Evolutionary conservation across 2,329 filamentous ascomycete genomes (phyloP).

Genomic region (Celoporthe dispersa): DNA sequence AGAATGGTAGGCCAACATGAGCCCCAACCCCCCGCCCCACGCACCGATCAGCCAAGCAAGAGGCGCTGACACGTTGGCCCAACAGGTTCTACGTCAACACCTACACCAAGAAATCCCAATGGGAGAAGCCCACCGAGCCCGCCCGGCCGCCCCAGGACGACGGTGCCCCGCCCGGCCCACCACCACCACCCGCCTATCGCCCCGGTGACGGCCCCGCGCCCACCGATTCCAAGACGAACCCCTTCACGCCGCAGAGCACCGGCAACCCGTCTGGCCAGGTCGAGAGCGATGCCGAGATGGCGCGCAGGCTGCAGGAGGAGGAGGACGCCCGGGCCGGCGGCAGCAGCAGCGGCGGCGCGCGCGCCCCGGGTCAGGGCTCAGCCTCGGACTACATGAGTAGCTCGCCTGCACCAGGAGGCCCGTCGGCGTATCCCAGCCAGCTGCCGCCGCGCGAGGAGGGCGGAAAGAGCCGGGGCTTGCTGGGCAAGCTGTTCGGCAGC

Average conservation of each 20-base stretch:
- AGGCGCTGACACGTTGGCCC: constrained; percentile 10
- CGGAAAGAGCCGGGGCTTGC: constrained; percentile 50
- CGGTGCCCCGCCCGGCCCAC: constrained; percentile 60
- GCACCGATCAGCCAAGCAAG: background rate
- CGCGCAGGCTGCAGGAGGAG: constrained; percentile 80
- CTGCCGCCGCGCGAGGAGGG: constrained; percentile 47
- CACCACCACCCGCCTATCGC: constrained; percentile 69
- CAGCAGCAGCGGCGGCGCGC: constrained; percentile 34
- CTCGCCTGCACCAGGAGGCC: constrained; percentile 29
- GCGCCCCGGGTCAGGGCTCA: constrained; percentile 36
- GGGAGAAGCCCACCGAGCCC: constrained; percentile 79
- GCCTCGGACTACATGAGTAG: constrained; percentile 41
- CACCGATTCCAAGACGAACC: constrained; percentile 70
- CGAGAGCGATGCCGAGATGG: constrained; percentile 74
- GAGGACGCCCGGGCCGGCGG: constrained; percentile 67
- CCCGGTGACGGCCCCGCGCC: constrained; percentile 51
- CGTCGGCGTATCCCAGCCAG: constrained; percentile 34
- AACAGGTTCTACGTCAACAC: constrained; percentile 88
- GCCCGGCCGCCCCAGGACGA: constrained; percentile 52
- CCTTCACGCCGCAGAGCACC: constrained; percentile 59
- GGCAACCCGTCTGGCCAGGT: constrained; percentile 38
- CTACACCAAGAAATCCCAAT: constrained; percentile 86
- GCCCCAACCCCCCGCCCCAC: background rate
- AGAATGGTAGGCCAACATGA: constrained; percentile 60
- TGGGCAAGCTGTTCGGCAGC: constrained; percentile 57